A percentile compares a stretch with the other conserved stretches of the same genome.
These are phyloP conservation scores for Tuber magnatum DNA, from an alignment of 495 filamentous ascomycete genomes.

Conservation along the genomic window DNA sequence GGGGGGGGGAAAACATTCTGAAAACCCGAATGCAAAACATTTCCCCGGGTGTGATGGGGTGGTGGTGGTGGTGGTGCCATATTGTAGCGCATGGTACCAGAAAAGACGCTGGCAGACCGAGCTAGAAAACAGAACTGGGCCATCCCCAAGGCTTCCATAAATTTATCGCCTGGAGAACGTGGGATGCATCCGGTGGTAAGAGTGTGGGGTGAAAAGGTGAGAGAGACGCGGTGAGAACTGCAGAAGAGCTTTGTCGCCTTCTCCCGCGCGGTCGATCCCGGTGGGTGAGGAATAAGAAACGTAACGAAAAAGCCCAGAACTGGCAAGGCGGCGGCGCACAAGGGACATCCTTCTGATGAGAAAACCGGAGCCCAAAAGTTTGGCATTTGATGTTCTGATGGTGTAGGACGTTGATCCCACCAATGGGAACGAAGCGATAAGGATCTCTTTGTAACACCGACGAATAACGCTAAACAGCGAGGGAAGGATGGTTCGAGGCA, in stretches of 20 bases:
- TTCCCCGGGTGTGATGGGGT: not conserved
- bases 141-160: not conserved
- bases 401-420: slow-evolving; percentile 24
- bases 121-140: not conserved
- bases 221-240: not conserved
- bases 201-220: not conserved
- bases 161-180: not conserved
- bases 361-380: slow-evolving; percentile 5
- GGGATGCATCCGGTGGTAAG: not conserved
- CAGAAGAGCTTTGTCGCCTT: not conserved
- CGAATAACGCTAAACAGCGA: slow-evolving; percentile 14
- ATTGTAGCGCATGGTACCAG: not conserved
- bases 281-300: not conserved
- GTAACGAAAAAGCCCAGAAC: not conserved
- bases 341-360: not conserved
- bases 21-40: not conserved
- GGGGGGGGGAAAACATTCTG: not conserved
- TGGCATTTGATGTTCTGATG: slow-evolving; percentile 34
- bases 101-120: not conserved
- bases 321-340: not conserved
- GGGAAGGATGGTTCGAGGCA: not conserved
- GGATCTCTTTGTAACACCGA: slow-evolving; percentile 23
- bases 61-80: not conserved
- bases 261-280: not conserved
- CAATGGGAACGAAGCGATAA: slow-evolving; percentile 32